Conservation (phyloP, 176 grass and related monocot species). For the Bolboschoenus planiculmis region DNA sequence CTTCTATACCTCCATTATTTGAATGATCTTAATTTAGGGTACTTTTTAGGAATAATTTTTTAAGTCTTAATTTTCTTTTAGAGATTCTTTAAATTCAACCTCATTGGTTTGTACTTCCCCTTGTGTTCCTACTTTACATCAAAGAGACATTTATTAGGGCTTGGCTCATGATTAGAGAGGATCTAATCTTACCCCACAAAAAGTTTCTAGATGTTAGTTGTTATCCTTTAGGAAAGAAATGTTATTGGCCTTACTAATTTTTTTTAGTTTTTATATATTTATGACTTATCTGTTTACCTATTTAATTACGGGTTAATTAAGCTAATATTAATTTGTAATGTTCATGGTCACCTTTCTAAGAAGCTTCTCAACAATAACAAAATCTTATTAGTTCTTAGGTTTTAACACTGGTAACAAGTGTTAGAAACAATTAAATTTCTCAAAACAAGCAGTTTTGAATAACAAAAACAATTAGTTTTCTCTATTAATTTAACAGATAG, state of each 20-base stretch:
- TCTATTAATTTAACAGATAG: not conserved
- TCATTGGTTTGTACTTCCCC: constrained; percentile 29
- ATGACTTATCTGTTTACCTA: not conserved
- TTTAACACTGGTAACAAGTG: not conserved
- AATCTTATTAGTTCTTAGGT: not conserved
- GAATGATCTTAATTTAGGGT: not conserved
- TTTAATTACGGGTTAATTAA: not conserved
- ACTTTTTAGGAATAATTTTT: not conserved
- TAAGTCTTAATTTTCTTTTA: constrained; percentile 6
- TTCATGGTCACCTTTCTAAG: not conserved
- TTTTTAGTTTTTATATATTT: not conserved
- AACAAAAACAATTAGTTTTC: not conserved
- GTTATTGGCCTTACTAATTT: not conserved
- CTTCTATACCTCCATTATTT: not conserved
- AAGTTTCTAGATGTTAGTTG: not conserved
- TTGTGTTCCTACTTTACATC: not conserved
- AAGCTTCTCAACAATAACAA: not conserved
- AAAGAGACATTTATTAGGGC: not conserved
- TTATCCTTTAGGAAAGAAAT: not conserved
- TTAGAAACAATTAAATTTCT: not conserved
- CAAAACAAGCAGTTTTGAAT: not conserved
- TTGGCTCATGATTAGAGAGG: constrained; percentile 29
- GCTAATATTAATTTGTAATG: not conserved
- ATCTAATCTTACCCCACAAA: constrained; percentile 21
- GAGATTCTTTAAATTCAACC: constrained; percentile 21